Base-by-base conservation (phyloP, 345 rosid species). In the Cardamine resedifolia region DNA sequence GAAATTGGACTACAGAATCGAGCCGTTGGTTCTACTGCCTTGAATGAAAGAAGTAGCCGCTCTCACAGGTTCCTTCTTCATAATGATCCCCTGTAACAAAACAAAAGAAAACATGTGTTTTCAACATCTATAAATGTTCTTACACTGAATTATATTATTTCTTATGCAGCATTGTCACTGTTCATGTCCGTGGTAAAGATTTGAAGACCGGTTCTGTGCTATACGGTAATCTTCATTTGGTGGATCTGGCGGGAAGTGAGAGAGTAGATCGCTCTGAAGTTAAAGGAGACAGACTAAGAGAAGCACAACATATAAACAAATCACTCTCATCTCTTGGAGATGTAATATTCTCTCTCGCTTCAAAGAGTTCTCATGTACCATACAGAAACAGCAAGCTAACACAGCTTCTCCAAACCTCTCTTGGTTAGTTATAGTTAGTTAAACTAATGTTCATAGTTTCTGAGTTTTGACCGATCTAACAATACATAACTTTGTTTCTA, bases 311-410 rank as follows among this genome's bases (percentile, higher is more conserved):
- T 74, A 96, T 96, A 79, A 96, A 96, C 86, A 96, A 85, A 78
- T 95, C 98, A 0, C 79, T 96, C 4, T 88, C 99, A 15, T 86
- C 99, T 30, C 92, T 96, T 20, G 99, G 99, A 55, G 98, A 96
- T 64, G 99, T 96, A 2, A 86, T 96, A 68, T 96, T 88, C 44
- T 85, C 99, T 58, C 87, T 96, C 23, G 86, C 98, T 39, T 90
- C 90, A 72, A 96, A 92, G 83, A 84, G 83, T 76, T 15, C 94
- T 4, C 99, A 96, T 66, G 83, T 96, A 23, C 99, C 99, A 0
- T 96, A 90, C 56, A 85, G 99, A 79, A 96, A 96, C 68, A 96
- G 99, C 96, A 96, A 96, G 83, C 91, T 96, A 47, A 96, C 99
- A 76, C 99, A 96, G 76, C 67, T 96, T 51, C 97, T 96, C 43